Conservation (phyloP, 306 rosid genomes). For the Biancaea sappan region DNA sequence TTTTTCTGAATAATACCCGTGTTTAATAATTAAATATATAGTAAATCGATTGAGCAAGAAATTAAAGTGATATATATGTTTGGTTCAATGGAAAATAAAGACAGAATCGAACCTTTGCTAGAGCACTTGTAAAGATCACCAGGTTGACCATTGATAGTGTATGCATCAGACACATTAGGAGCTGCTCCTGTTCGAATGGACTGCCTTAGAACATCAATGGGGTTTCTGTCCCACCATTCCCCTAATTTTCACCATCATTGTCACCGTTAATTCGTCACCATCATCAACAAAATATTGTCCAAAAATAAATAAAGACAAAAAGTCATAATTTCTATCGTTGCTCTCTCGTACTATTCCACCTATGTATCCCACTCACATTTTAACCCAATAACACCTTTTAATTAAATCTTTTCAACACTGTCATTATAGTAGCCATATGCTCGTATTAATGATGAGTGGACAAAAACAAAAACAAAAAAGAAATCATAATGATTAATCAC, state of each 20-base stretch:
- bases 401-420: neutral
- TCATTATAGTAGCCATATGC: neutral
- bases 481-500: slow-evolving; percentile 45
- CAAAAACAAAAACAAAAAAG: neutral
- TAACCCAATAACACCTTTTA: neutral
- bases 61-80: too few relatives aligned
- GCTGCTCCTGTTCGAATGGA: slow-evolving; percentile 76
- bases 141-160: slow-evolving; percentile 94
- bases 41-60: too few relatives aligned
- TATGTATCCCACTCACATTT: too few relatives aligned
- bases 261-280: neutral
- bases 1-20: neutral
- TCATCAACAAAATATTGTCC: slow-evolving; percentile 18
- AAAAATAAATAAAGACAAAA: neutral
- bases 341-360: too few relatives aligned
- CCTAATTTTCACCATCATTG: slow-evolving; percentile 43
- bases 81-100: neutral
- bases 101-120: slow-evolving; percentile 50
- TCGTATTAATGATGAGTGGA: too few relatives aligned
- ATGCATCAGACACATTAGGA: slow-evolving; percentile 82
- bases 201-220: slow-evolving; percentile 69
- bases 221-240: slow-evolving; percentile 97
- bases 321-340: neutral
- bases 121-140: slow-evolving; percentile 96
- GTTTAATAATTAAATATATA: neutral